Percentiles rank a stretch among this genome's conserved stretches.
phyloP scores from a whole-genome alignment of 2,329 filamentous ascomycete genomes.

The Nothophoma quercina region DNA sequence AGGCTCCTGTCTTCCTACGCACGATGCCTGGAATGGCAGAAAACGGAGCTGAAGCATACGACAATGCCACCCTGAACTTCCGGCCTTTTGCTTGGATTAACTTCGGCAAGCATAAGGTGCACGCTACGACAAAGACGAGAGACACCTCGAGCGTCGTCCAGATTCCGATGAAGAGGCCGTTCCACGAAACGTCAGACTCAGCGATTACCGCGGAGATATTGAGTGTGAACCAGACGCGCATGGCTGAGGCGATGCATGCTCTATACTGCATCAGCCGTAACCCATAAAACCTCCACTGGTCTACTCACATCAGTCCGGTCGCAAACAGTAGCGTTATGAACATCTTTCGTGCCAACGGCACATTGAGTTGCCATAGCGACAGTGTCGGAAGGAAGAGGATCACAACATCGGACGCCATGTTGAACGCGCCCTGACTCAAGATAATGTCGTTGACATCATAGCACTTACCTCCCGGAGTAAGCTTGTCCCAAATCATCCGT shows the following conservation, averaged over 20 bases:
- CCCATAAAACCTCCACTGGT: background rate
- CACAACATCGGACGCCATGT: constrained; percentile 36
- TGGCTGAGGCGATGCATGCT: constrained; percentile 35
- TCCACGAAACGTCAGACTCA: constrained; percentile 36
- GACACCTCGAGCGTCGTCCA: constrained; percentile 38
- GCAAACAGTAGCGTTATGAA: constrained; percentile 34
- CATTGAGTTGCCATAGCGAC: constrained; percentile 33
- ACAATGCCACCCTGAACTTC: constrained; percentile 26
- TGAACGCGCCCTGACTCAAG: constrained; percentile 31
- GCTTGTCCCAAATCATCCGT: constrained; percentile 37
- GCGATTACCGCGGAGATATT: constrained; percentile 29
- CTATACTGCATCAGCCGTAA: constrained; percentile 15
- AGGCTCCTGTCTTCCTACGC: constrained; percentile 1
- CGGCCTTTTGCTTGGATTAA: constrained; percentile 35
- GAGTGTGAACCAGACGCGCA: constrained; percentile 39
- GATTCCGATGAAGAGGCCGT: constrained; percentile 37
- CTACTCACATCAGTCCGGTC: constrained; percentile 37
- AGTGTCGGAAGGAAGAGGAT: constrained; percentile 35
- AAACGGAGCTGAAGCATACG: constrained; percentile 26
- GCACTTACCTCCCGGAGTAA: constrained; percentile 29
- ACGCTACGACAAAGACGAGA: constrained; percentile 39
- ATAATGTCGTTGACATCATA: constrained; percentile 35
- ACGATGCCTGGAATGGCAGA: constrained; percentile 14
- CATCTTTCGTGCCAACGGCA: constrained; percentile 34
- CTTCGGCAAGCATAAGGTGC: constrained; percentile 33